Evolutionary conservation across 2,329 filamentous ascomycete species (phyloP).

Genomic region (Pseudohalonectria lignicola): DNA sequence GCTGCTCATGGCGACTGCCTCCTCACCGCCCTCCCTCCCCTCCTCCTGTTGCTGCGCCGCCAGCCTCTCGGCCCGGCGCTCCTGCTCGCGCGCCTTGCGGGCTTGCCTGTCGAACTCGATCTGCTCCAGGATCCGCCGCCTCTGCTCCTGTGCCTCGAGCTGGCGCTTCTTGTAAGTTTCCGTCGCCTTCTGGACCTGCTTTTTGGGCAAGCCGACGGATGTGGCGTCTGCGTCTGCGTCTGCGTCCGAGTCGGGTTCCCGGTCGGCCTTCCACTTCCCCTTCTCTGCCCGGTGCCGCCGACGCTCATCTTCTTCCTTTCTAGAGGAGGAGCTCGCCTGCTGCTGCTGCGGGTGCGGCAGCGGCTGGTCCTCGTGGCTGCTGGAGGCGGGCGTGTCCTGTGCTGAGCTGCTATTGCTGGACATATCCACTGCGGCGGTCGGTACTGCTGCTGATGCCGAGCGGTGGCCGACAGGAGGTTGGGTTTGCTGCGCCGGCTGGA

Average conservation of each 20-base stretch:
- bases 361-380: conserved; percentile 10
- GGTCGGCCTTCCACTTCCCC: conserved; percentile 24
- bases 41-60: neutral
- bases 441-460: conserved; percentile 1
- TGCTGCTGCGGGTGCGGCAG: conserved; percentile 18
- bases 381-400: conserved; percentile 6
- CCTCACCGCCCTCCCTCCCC: conserved; percentile 6
- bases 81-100: conserved; percentile 45
- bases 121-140: conserved; percentile 58
- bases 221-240: conserved; percentile 10
- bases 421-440: neutral
- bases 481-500: neutral
- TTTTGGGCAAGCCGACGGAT: conserved; percentile 14
- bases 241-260: conserved; percentile 5
- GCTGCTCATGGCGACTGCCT: conserved; percentile 11
- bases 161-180: conserved; percentile 51
- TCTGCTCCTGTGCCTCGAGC: conserved; percentile 55
- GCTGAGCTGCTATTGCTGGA: neutral
- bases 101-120: conserved; percentile 70
- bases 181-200: conserved; percentile 33
- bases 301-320: conserved; percentile 32
- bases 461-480: neutral
- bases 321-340: conserved; percentile 17
- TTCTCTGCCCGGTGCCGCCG: conserved; percentile 22
- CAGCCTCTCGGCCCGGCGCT: conserved; percentile 29